A percentile compares a stretch with the other conserved stretches of the same genome.
Evolutionary conservation across 495 filamentous ascomycete genomes (phyloP).

Genomic region (Annulohypoxylon nitens): DNA sequence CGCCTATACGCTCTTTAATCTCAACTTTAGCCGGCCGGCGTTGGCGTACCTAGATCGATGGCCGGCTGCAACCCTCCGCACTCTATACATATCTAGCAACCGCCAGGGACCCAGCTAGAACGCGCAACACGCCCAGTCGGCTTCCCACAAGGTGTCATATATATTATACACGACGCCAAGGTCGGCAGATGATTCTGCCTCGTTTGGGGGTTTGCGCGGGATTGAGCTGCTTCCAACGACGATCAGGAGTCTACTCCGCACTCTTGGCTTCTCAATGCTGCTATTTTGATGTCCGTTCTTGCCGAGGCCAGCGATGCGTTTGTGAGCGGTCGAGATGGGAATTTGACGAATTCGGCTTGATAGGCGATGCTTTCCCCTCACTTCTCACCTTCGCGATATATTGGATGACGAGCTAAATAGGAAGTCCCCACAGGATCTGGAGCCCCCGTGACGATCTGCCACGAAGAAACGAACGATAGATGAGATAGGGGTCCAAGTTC

Average conservation of each 20-base stretch:
- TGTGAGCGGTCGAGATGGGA: conserved; percentile 12
- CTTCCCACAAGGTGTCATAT: conserved; percentile 41
- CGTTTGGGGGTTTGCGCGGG: conserved; percentile 28
- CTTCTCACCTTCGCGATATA: conserved; percentile 31
- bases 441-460: conserved; percentile 33
- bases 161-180: conserved; percentile 51
- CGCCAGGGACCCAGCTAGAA: conserved; percentile 34
- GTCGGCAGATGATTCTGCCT: conserved; percentile 50
- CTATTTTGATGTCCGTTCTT: conserved; percentile 14
- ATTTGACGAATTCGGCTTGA: conserved; percentile 27
- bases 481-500: conserved; percentile 16
- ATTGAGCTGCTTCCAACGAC: conserved; percentile 30
- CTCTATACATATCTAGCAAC: conserved; percentile 34
- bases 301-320: conserved; percentile 36
- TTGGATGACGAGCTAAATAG: conserved; percentile 37
- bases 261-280: too few species aligned
- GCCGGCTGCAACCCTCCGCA: conserved; percentile 46
- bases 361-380: conserved; percentile 41
- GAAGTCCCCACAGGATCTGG: conserved; percentile 31
- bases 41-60: conserved; percentile 40
- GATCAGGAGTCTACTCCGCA: conserved; percentile 37
- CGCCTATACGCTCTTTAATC: conserved; percentile 31
- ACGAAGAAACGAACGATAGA: conserved; percentile 10
- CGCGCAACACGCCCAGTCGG: conserved; percentile 36
- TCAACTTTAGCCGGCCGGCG: conserved; percentile 42